Evolutionary conservation across 2,329 filamentous ascomycete genomes (phyloP), one percentile per base, ranked within the genome.

Genomic region (Pseudocercospora crystallina): DNA sequence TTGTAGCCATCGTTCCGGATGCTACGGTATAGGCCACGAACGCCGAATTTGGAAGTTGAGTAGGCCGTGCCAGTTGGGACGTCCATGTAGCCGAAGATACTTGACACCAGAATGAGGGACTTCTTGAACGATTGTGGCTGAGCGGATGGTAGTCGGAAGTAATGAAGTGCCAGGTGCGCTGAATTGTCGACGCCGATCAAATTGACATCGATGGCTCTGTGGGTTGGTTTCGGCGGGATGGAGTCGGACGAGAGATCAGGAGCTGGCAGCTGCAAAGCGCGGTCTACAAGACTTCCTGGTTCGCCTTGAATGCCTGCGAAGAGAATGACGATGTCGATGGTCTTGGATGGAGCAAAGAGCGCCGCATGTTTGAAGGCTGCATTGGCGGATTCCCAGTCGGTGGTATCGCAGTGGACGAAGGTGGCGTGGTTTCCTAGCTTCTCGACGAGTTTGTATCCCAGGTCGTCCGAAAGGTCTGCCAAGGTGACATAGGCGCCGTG

Each of bases 61-160:
- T 59, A 64, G 40, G 59, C 60, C 26, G 72, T 76, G 51, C 76
- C 64, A 47, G 62, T 71, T 69, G 72, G 71, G 8, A 70, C 70
- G 51, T 79, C 77, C 41, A 77, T 71, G 60, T 71, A 80, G 0
- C 70, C 72, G 0, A 74, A 74, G 61, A 80, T 70, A 48, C 73
- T 76, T 4, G 73, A 73, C 0, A 72, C 77, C 17, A 80, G 72
- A 42, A 80, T 74, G 33, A 80, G 42, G 11, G 49, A 49, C 26
- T 56, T 56, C 33, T 49, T 71, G 49, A 75, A 76, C 1, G 76
- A 69, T 49, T 79, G 75, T 5, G 70, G 61, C 0, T 70, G 66
- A 0, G 66, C 60, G 0, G 54, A 64, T n/a, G 71, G 68, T 0
- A 72, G 71, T 34, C 63, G 30, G n/a, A 66, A 57, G 48, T 60